Base-by-base conservation (phyloP, 345 rosid genomes). In the Eutrema heterophyllum region DNA sequence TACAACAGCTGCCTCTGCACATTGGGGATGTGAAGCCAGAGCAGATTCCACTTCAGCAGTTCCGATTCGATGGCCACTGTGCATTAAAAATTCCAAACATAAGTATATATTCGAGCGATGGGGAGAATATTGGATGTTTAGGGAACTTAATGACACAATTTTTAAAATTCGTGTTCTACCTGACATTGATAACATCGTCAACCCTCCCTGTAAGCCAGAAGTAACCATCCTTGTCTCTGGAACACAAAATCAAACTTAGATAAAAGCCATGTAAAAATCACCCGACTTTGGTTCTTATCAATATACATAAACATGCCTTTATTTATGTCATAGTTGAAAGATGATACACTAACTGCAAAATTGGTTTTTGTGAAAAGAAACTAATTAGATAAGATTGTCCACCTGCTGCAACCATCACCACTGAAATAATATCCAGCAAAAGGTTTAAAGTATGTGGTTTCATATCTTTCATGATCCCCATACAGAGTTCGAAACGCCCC, bases 21-120 rank as follows among this genome's bases (percentile, higher is more conserved):
- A 95, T 24, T 89, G 88, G 18, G 97, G 96, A 83, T 94, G 97
- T 18, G 92, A 95, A 60, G 89, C 99, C 60, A 95, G 86, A 73
- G 99, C 99, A 83, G 99, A 95, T 84, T 95, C 99, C 39, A 95
- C 97, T 84, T 95, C 99, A 36, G 96, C 99, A 52, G 99, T 95
- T 74, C 99, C 99, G 15, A 95, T 95, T 50, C 99, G 97, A 83
- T 92, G 98, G 53, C 98, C 98, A 71, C 98, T 94, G 81, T 78
- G 79, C 35, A 80, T 57, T 76, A 32, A 12, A 73, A n/a, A 32
- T 4, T 10, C 29, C 39, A 63, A 64, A 52, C 16, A 48, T 44
- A 40, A 44, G 52, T 29, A 32, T 3, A 48, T 15, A 71, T 21
- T 38, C 18, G 43, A 38, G 53, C 2, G 4, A 39, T 21, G 21